A percentile compares a stretch with the other conserved stretches of the same genome.
Evolutionary conservation across 75 land plant genomes (phyloP).

Genomic region (Pseudotsuga menziesii): DNA sequence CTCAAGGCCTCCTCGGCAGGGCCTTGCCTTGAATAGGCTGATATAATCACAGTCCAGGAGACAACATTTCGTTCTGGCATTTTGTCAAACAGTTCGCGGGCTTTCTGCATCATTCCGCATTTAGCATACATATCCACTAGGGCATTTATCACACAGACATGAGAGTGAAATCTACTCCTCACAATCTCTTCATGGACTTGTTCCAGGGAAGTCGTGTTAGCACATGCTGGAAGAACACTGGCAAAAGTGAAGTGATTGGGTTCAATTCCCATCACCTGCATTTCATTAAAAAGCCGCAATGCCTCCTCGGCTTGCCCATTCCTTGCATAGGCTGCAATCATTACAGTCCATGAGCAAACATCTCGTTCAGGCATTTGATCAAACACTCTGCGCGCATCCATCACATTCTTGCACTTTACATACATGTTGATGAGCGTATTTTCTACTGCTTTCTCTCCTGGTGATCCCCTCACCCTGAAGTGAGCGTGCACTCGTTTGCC

Average conservation of each 20-base stretch:
- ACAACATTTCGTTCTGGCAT: slow-evolving; percentile 21
- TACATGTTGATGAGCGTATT: slow-evolving; percentile 20
- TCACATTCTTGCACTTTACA: slow-evolving; percentile 22
- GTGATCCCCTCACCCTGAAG: too few species aligned
- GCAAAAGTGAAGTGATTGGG: neutral
- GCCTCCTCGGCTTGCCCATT: slow-evolving; percentile 8
- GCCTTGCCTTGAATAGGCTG: slow-evolving; percentile 24
- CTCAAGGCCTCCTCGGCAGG: slow-evolving; percentile 14
- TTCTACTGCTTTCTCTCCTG: neutral
- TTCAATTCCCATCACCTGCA: slow-evolving; percentile 21
- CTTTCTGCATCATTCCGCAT: slow-evolving; percentile 10
- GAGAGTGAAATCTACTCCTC: neutral
- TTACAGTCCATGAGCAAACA: slow-evolving; percentile 14
- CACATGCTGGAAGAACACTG: neutral
- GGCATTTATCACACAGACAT: neutral
- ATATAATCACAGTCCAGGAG: slow-evolving; percentile 25
- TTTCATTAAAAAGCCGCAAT: slow-evolving; percentile 11
- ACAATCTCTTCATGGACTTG: neutral
- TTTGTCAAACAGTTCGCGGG: slow-evolving; percentile 4
- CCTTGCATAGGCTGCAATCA: slow-evolving; percentile 13
- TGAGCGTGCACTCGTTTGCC: too few species aligned
- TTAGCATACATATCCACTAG: slow-evolving; percentile 19
- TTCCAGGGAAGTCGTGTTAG: neutral
- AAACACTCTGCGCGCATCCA: slow-evolving; percentile 13
- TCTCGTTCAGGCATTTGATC: slow-evolving; percentile 15